Base-by-base conservation (phyloP, 306 rosid species). In the Vigna nakashimae region DNA sequence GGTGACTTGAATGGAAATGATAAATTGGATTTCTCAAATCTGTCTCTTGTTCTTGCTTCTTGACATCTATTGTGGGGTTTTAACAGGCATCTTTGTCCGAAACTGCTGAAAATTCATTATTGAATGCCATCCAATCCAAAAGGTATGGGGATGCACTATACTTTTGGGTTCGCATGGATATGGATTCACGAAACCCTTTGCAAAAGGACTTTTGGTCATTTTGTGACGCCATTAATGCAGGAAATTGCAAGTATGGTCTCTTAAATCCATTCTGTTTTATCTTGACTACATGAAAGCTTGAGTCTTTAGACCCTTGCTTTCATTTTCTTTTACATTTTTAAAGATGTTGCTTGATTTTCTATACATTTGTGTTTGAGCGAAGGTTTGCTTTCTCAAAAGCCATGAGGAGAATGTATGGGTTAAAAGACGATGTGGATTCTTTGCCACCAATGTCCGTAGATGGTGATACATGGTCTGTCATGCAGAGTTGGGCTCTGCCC, bases 111-210 rank as follows among this genome's bases (percentile, higher is more conserved):
- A 84, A 84, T 65, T 89, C 93, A 58, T 84, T 96, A 82, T 84
- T 93, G 85, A 82, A 84, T 51, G 89, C 94, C 48, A 86, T 93
- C 62, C 87, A 93, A 86, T 65, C 87, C 30, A 86, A 80, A 82
- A 91, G 45, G 85, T 80, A 91, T 46, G 99, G 99, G 9, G 98
- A 93, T 46, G 84, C 99, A 3, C 86, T 96, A 73, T 96, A 96
- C 88, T 96, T 96, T 82, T 96, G 99, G 99, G 97, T 74, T 34
- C 89, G 89, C 69, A 85, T 92, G 97, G 99, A 96, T 85, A 74
- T 17, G 53, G 98, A 90, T 90, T 82, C 71, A 9, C 84, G 89
- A 73, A 90, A 87, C 73, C 94, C 97, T 57, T 86, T 30, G 73
- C 79, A 80, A 84, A 88, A 84, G 48, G 93, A 96, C 77, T 96